phyloP scores from a whole-genome alignment of 208 protist genomes.

The Leishmania martiniquensis region DNA sequence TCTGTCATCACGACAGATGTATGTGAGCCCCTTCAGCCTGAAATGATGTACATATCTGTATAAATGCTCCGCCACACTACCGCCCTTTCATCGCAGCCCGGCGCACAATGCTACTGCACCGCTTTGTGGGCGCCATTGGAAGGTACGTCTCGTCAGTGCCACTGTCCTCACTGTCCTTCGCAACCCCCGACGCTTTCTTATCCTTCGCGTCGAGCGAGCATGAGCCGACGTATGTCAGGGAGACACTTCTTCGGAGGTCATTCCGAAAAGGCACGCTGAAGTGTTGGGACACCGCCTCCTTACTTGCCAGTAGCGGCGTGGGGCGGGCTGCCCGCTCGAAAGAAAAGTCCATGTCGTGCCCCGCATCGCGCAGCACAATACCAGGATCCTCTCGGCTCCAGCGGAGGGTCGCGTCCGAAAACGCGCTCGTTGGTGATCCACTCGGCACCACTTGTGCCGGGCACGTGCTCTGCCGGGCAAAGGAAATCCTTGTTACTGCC shows the following conservation, averaged over 20 bases:
- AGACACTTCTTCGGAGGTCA: not conserved
- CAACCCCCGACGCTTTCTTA: not conserved
- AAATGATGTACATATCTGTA: not conserved
- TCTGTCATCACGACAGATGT: not conserved
- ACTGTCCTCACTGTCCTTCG: not conserved
- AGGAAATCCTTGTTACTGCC: not conserved
- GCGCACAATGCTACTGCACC: constrained; percentile 15
- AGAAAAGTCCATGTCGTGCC: constrained; percentile 29
- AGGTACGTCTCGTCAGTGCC: constrained; percentile 6
- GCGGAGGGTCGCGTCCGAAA: not conserved
- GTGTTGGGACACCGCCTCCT: constrained; percentile 11
- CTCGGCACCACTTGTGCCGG: not conserved
- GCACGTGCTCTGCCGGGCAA: not conserved
- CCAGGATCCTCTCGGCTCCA: constrained; percentile 26
- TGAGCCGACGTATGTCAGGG: not conserved
- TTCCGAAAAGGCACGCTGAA: not conserved
- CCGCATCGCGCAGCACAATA: constrained; percentile 11
- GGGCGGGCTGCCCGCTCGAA: constrained; percentile 21
- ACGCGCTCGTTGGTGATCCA: too few relatives aligned
- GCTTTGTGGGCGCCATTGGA: constrained; percentile 23
- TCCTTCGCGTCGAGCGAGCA: not conserved
- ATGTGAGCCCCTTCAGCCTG: too few relatives aligned
- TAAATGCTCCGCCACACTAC: not conserved
- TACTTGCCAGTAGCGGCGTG: constrained; percentile 19
- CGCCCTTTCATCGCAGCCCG: constrained; percentile 3